Evolutionary conservation across 2,329 filamentous ascomycete species (phyloP), one percentile per base, ranked within the genome.

Genomic region (Colletotrichum magnum): DNA sequence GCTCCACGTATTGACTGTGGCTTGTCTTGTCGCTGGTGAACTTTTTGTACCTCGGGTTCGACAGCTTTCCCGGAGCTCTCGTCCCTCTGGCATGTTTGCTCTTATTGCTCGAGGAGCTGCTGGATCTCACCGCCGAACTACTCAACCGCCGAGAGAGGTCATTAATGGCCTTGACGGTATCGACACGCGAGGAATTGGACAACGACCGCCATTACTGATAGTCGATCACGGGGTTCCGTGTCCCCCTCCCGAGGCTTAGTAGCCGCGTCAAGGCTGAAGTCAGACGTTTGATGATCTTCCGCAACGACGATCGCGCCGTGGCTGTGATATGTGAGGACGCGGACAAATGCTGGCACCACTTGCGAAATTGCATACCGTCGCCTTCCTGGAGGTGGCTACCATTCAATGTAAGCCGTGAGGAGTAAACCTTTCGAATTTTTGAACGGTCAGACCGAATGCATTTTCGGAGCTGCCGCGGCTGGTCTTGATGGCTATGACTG

Each of bases 111-210:
- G 58, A 28, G 9, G 53, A 36, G 4, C 69, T 57, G 39, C n/a
- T 62, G 7, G 52, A 28, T 18, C 48, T 48, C 21, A 51, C 7
- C 12, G 54, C 32, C 50, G 71, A 61, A 43, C 63, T 72, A 51
- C 56, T 74, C 36, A 76, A 75, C 73, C 74, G 80, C 56, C 73
- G 65, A 2, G 86, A 87, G 28, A 88, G 77, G 16, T 80, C 79
- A 58, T 85, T 80, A 62, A 88, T 87, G 7, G 85, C 79, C 64
- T 79, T 78, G 68, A 88, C 80, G 1, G 85, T 84, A 58, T 87
- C 83, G n/a, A 79, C 68, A 28, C 85, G 79, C 0, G 85, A 87
- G 3, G 81, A 75, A 66, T 82, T 83, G 4, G 85, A 88, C 32
- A 88, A 73, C 6, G 81, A 79, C 68, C 83, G 76, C 32, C 88